A percentile compares a stretch with the other conserved stretches of the same genome.
Evolutionary conservation across 805 yeast species (phyloP).

Genomic region (Torulaspora indica): DNA sequence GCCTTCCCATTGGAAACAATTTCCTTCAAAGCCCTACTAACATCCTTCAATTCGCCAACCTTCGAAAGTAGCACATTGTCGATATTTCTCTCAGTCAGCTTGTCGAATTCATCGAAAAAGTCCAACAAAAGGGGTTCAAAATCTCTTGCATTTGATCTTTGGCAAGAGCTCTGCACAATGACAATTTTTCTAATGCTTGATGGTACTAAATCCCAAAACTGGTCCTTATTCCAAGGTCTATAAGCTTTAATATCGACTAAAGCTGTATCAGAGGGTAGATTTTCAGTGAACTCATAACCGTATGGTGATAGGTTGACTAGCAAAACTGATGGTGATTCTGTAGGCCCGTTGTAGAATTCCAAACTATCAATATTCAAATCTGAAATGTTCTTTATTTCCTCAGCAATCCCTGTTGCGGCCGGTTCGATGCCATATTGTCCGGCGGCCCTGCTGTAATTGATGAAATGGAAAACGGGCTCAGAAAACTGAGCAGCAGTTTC

Average conservation of each 20-base stretch:
- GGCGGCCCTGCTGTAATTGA: slow-evolving; percentile 23
- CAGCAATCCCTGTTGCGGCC: slow-evolving; percentile 15
- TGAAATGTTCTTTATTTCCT: slow-evolving; percentile 27
- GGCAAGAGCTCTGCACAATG: slow-evolving; percentile 56
- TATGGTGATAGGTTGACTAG: slow-evolving; percentile 63
- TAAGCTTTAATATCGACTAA: slow-evolving; percentile 58
- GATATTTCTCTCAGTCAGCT: slow-evolving; percentile 44
- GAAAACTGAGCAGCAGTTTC: slow-evolving; percentile 46
- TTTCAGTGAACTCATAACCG: slow-evolving; percentile 40
- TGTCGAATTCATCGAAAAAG: slow-evolving; percentile 54
- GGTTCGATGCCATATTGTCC: slow-evolving; percentile 16
- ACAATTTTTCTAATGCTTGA: slow-evolving; percentile 51
- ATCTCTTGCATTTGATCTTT: slow-evolving; percentile 33
- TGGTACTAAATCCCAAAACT: slow-evolving; percentile 50
- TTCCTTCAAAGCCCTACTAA: slow-evolving; percentile 40
- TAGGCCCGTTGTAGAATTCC: slow-evolving; percentile 27
- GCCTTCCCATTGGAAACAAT: slow-evolving; percentile 50
- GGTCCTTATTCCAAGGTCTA: slow-evolving; percentile 65
- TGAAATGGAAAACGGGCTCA: slow-evolving; percentile 71
- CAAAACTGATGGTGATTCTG: slow-evolving; percentile 46
- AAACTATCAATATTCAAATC: slow-evolving; percentile 33
- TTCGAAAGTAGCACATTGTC: slow-evolving; percentile 52
- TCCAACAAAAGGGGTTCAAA: slow-evolving; percentile 75
- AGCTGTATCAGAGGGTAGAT: slow-evolving; percentile 32
- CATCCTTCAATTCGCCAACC: slow-evolving; percentile 32